Percentiles rank a stretch among this genome's conserved stretches.
Conservation (phyloP, 83 land plant genomes). For the Picea mariana region DNA sequence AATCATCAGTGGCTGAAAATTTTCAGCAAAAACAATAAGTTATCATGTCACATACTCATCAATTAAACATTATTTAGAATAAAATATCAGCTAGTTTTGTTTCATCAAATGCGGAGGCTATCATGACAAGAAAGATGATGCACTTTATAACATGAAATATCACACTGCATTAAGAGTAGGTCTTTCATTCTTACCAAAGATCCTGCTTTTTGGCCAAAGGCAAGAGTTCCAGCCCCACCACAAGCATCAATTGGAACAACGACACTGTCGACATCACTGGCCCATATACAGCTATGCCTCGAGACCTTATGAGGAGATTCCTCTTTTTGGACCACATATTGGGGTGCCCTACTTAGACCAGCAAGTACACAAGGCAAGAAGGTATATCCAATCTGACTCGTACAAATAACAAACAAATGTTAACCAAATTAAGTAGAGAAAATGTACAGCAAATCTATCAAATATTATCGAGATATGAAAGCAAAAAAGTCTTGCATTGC, state of each 20-base stretch:
- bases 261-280: constrained; percentile 87
- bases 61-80: too few species aligned
- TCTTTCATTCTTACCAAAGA: constrained; percentile 49
- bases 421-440: neutral
- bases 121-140: neutral
- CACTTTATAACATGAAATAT: neutral
- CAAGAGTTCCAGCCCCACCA: constrained; percentile 89
- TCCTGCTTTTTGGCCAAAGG: constrained; percentile 56
- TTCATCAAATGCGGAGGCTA: too few species aligned
- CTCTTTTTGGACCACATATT: constrained; percentile 43
- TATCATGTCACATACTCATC: neutral
- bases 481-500: neutral
- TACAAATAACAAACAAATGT: neutral
- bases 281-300: constrained; percentile 46
- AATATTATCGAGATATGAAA: constrained; percentile 6
- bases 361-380: constrained; percentile 96
- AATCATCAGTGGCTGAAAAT: constrained; percentile 75
- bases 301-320: constrained; percentile 13
- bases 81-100: too few species aligned
- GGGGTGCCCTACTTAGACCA: constrained; percentile 93
- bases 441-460: neutral
- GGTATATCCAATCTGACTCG: constrained; percentile 82
- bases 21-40: neutral
- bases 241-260: constrained; percentile 88
- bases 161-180: neutral